Evolutionary conservation across 345 rosid genomes (phyloP).

Genomic region (Acer yangbiense): DNA sequence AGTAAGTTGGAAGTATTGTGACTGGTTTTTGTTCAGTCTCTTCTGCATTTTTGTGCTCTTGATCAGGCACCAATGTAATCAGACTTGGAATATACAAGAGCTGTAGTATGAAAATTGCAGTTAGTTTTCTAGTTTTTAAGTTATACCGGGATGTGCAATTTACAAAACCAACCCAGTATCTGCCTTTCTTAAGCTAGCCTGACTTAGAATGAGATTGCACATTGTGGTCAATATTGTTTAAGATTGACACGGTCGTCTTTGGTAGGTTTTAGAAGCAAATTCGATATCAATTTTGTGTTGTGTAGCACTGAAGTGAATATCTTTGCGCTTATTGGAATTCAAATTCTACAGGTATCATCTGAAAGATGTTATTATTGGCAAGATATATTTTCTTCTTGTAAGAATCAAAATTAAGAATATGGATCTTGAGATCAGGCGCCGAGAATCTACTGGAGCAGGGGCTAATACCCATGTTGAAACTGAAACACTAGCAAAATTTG

Average conservation of each 20-base stretch:
- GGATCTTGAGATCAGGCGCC: conserved; percentile 98
- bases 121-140: not conserved
- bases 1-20: conserved; percentile 50
- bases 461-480: conserved; percentile 97
- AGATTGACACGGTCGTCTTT: not conserved
- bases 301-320: conserved; percentile 17
- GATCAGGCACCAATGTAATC: not conserved
- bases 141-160: not conserved
- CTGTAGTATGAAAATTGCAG: not conserved
- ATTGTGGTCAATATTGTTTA: not conserved
- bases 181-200: conserved; percentile 1
- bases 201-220: not conserved
- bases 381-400: conserved; percentile 96
- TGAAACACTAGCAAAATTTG: conserved; percentile 95
- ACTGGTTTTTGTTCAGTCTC: not conserved
- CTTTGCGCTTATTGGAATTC: conserved; percentile 18
- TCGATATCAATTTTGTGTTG: not conserved
- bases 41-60: conserved; percentile 1
- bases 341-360: conserved; percentile 76
- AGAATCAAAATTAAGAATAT: conserved; percentile 98
- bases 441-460: conserved; percentile 98
- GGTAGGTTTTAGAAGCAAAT: not conserved
- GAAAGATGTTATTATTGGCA: conserved; percentile 96
- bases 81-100: not conserved
- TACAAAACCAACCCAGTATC: not conserved